Evolutionary conservation across 495 filamentous ascomycete genomes (phyloP), one percentile per base, ranked within the genome.

Genomic region (Choiromyces venosus): DNA sequence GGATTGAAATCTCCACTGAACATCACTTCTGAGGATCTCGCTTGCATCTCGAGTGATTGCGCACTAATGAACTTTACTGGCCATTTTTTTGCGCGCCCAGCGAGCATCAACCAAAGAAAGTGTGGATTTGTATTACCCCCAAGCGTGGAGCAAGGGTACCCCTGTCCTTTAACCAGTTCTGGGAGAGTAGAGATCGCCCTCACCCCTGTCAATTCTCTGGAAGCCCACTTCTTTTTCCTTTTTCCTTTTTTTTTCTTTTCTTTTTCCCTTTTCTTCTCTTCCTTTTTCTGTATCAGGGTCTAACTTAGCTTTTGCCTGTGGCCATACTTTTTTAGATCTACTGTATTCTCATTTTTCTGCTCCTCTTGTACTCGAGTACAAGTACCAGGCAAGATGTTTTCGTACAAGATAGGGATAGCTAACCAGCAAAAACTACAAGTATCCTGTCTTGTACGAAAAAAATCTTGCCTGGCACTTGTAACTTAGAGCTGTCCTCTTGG

Each of bases 171-270:
- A 25, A 73, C 74, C 74, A 73, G 70, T 67, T 71, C 39, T 76
- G 73, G 65, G 65, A 46, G 69, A 71, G 74, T 39, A 71, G 74
- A 69, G 75, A 77, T 77, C 75, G 75, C 56, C 75, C 74, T 65
- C 65, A 46, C 75, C 75, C 75, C 69, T 77, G 75, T 66, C 69
- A 37, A 39, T 72, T 77, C 76, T 70, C 70, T 77, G 33, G 40
- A 74, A 77, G 73, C 66, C 75, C 73, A 69, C 69, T 70, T 71
- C 66, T 65, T 61, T 29, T 29, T 25, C 16, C n/a, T 1, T 29
- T 61, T 56, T 25, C 8, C n/a, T 10, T 25, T 25, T 25, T 25
- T 56, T 25, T 56, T 9, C 4, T 25, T 25, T 56, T 21, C 9
- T 56, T 56, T 46, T 46, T 40, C 14, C 38, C 38, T 2, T 46